Conservation (phyloP, 2,329 filamentous ascomycete genomes). For the Verticillium nubilum region DNA sequence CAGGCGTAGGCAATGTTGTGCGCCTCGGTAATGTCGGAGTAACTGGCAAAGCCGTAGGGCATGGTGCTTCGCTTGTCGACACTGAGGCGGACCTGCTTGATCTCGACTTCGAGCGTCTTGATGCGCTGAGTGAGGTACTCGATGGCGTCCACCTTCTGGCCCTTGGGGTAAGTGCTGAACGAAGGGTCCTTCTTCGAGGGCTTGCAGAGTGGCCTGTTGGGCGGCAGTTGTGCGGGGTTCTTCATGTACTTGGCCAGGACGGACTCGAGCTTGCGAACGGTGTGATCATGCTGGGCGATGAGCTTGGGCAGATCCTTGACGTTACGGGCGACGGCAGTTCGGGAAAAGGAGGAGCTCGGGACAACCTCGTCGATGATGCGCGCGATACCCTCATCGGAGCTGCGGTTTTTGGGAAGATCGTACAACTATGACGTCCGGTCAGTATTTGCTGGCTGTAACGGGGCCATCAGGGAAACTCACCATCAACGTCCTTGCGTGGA, state of each 20-base stretch:
- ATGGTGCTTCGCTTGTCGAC: conserved; percentile 86
- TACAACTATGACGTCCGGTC: conserved; percentile 54
- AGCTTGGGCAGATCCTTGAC: conserved; percentile 84
- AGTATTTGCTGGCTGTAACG: conserved; percentile 6
- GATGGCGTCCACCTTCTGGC: conserved; percentile 85
- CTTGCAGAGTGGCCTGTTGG: conserved; percentile 70
- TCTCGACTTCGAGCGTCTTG: conserved; percentile 72
- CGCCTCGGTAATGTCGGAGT: conserved; percentile 79
- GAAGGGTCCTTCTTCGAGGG: conserved; percentile 75
- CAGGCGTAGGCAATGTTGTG: conserved; percentile 81
- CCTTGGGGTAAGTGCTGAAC: conserved; percentile 56
- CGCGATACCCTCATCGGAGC: conserved; percentile 82
- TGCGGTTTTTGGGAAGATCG: conserved; percentile 71
- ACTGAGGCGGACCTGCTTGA: conserved; percentile 73
- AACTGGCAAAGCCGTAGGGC: conserved; percentile 92
- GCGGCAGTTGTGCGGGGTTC: conserved; percentile 74
- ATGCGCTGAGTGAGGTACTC: conserved; percentile 88
- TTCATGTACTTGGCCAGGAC: conserved; percentile 86
- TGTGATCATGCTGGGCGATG: conserved; percentile 76
- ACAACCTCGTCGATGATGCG: conserved; percentile 76
- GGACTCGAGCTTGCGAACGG: conserved; percentile 76
- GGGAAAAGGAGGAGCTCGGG: conserved; percentile 71
- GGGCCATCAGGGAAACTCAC: conserved; percentile 29
- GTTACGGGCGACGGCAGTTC: conserved; percentile 81
- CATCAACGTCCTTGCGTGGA: conserved; percentile 71